A percentile compares a stretch with the other conserved stretches of the same genome.
These are phyloP conservation scores for Thamnidium elegans DNA, from an alignment of 192 early-diverging fungal genomes.

Conservation along the genomic window DNA sequence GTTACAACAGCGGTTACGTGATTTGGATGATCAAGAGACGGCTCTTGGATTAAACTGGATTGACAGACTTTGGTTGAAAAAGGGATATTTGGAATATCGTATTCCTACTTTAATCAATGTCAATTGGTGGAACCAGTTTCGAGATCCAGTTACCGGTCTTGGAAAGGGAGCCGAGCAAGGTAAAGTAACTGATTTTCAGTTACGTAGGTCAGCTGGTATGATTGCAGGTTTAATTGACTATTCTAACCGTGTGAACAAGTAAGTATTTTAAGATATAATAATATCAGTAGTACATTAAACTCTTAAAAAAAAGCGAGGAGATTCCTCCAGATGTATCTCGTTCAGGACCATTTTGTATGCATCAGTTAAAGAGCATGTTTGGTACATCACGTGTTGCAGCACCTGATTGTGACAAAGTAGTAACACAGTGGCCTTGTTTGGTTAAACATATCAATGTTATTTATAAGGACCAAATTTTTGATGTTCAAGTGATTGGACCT, in stretches of 20 bases:
- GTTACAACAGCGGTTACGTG: slow-evolving; percentile 71
- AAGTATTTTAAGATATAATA: slow-evolving; percentile 45
- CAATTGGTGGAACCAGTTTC: slow-evolving; percentile 82
- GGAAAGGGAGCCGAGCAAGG: slow-evolving; percentile 42
- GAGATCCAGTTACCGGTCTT: slow-evolving; percentile 54
- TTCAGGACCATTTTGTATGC: slow-evolving; percentile 86
- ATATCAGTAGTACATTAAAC: slow-evolving; percentile 12
- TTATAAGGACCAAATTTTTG: slow-evolving; percentile 81
- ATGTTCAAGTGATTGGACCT: slow-evolving; percentile 69
- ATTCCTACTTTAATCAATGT: slow-evolving; percentile 83
- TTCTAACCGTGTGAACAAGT: slow-evolving; percentile 71
- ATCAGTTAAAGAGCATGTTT: slow-evolving; percentile 89
- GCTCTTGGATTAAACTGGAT: slow-evolving; percentile 70
- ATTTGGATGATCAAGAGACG: slow-evolving; percentile 63
- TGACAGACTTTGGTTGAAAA: slow-evolving; percentile 79
- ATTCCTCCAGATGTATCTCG: slow-evolving; percentile 69
- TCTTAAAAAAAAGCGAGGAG: slow-evolving; percentile 27
- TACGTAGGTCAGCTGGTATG: slow-evolving; percentile 76
- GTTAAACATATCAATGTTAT: slow-evolving; percentile 84
- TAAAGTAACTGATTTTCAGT: slow-evolving; percentile 67
- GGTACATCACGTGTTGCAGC: slow-evolving; percentile 77
- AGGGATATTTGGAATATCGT: slow-evolving; percentile 85
- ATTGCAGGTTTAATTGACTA: slow-evolving; percentile 64
- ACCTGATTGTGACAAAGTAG: slow-evolving; percentile 63
- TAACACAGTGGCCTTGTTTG: slow-evolving; percentile 66